Conservation (phyloP, 2,329 filamentous ascomycete species). For the Neofusicoccum laricinum region DNA sequence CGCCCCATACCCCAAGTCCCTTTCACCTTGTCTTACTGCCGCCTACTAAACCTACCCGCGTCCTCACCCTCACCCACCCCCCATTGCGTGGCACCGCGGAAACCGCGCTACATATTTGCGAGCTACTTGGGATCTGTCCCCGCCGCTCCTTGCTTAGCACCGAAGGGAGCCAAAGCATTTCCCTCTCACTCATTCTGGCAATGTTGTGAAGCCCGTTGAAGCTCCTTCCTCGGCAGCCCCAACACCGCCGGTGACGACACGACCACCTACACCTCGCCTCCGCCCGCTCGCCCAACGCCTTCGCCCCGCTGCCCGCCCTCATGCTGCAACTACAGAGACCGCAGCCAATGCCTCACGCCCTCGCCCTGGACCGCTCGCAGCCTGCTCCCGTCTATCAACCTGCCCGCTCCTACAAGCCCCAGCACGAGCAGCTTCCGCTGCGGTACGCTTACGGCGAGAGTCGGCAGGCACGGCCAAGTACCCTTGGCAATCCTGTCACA, state of each 20-base stretch:
- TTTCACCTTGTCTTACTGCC: conserved; percentile 18
- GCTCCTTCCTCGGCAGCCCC: conserved; percentile 18
- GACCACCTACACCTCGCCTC: not conserved
- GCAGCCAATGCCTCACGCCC: conserved; percentile 39
- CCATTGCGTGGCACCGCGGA: conserved; percentile 13
- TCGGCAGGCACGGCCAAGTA: conserved; percentile 31
- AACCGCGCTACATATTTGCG: conserved; percentile 16
- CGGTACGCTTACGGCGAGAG: not conserved
- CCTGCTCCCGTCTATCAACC: conserved; percentile 30
- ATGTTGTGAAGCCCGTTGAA: conserved; percentile 16
- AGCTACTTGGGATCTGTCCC: conserved; percentile 14
- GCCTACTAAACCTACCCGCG: conserved; percentile 15
- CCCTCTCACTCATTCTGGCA: conserved; percentile 15
- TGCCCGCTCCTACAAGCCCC: conserved; percentile 26
- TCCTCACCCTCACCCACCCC: not conserved
- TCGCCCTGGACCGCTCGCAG: conserved; percentile 31
- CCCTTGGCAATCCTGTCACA: conserved; percentile 29
- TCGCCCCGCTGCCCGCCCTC: conserved; percentile 22
- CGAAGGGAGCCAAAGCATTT: conserved; percentile 11
- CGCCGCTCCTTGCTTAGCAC: conserved; percentile 16
- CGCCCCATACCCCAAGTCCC: conserved; percentile 12
- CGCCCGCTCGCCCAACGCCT: not conserved
- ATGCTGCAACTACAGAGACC: conserved; percentile 42
- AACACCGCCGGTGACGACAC: conserved; percentile 18
- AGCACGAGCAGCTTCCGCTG: conserved; percentile 21